Base-by-base conservation (phyloP, 169 alveolate genomes). In the Toxoplasma gondii region DNA sequence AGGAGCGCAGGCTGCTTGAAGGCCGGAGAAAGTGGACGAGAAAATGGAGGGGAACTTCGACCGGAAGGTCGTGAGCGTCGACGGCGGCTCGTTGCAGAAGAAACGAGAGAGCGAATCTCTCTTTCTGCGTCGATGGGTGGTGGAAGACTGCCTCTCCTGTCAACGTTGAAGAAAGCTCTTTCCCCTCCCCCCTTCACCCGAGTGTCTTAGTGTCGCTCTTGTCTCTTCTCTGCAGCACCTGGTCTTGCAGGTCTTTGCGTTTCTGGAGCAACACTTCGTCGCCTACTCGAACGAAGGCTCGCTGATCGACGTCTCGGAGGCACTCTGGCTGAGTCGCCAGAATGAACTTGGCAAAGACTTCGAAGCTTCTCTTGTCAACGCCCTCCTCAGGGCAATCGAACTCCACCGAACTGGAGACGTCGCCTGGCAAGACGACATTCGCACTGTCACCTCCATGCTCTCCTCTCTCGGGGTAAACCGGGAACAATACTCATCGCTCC, bases 221-320 rank as follows among this genome's bases (percentile, higher is more conserved):
- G 58, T 12, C 22, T 49, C 4, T 49, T 2, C 12, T 78, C 36
- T 44, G 90, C 90, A 82, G 90, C 90, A 82, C 67, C n/a, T 19
- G 24, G 34, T 82, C 36, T 12, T 41, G 90, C 90, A 82, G 67
- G 90, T 82, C 38, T 43, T 82, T 27, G 17, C 90, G 53, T 82
- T 41, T 44, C 1, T 82, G 41, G 90, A 82, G 64, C 64, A 67
- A 41, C 90, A 82, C 41, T 22, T 5, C 67, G 67, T 82, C 17
- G 90, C 67, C 36, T 82, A 82, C 90, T 7, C 90, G 12, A 22
- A 5, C 27, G 69, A 82, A 41, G 27, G 1, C 29, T 82, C 90
- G 54, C 53, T 82, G 22, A 10, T 82, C 41, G 90, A 82, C n/a
- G 67, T 82, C 34, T 12, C 90, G 12, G 54, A 82, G 34, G 1